A percentile compares a stretch with the other conserved stretches of the same genome.
Conservation (phyloP, 2,329 filamentous ascomycete genomes). For the Sporothrix brasiliensis region DNA sequence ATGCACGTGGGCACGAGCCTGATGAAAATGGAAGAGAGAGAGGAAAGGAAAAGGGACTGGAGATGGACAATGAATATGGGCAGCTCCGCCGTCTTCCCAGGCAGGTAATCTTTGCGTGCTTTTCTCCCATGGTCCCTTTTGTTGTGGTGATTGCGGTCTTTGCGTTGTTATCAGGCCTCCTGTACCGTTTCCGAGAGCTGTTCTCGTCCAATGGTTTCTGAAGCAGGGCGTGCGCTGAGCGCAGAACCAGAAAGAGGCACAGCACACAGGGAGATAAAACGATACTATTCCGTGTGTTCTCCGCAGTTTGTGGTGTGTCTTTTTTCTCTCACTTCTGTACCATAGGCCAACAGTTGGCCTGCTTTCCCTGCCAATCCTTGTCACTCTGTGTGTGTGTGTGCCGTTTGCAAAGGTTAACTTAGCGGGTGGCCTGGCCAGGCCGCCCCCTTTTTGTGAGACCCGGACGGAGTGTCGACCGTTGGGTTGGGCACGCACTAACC, state of each 20-base stretch:
- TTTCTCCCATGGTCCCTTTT: not conserved
- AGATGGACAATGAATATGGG: not conserved
- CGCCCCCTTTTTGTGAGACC: conserved; percentile 27
- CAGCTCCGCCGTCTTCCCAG: not conserved
- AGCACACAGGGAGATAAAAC: not conserved
- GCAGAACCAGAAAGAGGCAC: not conserved
- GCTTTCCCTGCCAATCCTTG: no score
- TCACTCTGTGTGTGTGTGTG: not conserved
- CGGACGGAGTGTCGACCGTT: conserved; percentile 25
- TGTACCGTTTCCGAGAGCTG: not conserved
- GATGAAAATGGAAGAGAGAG: not conserved
- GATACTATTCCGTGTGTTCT: not conserved
- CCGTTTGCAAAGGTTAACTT: not conserved
- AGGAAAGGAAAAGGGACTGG: not conserved
- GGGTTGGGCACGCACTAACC: conserved; percentile 29
- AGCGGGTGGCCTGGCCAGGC: no score
- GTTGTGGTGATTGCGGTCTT: not conserved
- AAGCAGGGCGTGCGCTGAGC: conserved; percentile 12
- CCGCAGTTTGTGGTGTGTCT: not conserved
- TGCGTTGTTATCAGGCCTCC: conserved; percentile 9
- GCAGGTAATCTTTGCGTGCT: conserved; percentile 14
- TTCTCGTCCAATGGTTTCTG: conserved; percentile 16
- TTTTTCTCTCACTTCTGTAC: not conserved
- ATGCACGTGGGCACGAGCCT: not conserved
- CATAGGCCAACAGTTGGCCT: no score